Evolutionary conservation across 495 filamentous ascomycete species (phyloP), one percentile per base, ranked within the genome.

Genomic region (Chaetomium cochliodes): DNA sequence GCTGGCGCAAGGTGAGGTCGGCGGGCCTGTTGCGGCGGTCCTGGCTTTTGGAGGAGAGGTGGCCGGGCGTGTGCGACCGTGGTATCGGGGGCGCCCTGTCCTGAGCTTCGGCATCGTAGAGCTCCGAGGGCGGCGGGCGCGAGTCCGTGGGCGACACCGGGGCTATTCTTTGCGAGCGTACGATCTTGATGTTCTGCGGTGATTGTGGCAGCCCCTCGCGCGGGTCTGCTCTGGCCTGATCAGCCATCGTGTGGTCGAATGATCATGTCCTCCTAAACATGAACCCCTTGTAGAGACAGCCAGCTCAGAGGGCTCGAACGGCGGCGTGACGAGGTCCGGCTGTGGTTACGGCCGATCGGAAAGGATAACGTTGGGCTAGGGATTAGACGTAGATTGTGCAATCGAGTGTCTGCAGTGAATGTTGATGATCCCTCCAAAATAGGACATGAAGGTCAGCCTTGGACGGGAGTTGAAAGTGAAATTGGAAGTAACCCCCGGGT

Each of bases 1-100:
- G 79, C 61, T 81, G 74, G 22, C 83, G 79, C 56, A 83, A 76
- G 26, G 80, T 68, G 25, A 79, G 66, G 49, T 84, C 81, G 13
- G 79, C 79, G 28, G 79, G 70, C 65, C 77, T 81, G 60, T 74
- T 75, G 44, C 78, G 73, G 68, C 78, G 74, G 64, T 77, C 79
- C 58, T 79, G 74, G 65, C 79, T 76, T 72, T 79, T 82, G 46
- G 78, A 76, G 5, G 81, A 73, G 55, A 85, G 77, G 61, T 84
- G 82, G 58, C 82, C 82, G 5, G 82, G 82, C 0, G 82, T 84
- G 64, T 84, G 83, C 52, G 79, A 84, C 62, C 83, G 74, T 25
- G 71, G 70, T 28, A 79, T 69, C 60, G 75, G 71, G 30, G 76
- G 65, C 20, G 78, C 69, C 60, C 73, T 70, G 33, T 75, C 72